A percentile compares a stretch with the other conserved stretches of the same genome.
Conservation (phyloP, 192 early-diverging fungal genomes). For the Gonapodya sp. region DNA sequence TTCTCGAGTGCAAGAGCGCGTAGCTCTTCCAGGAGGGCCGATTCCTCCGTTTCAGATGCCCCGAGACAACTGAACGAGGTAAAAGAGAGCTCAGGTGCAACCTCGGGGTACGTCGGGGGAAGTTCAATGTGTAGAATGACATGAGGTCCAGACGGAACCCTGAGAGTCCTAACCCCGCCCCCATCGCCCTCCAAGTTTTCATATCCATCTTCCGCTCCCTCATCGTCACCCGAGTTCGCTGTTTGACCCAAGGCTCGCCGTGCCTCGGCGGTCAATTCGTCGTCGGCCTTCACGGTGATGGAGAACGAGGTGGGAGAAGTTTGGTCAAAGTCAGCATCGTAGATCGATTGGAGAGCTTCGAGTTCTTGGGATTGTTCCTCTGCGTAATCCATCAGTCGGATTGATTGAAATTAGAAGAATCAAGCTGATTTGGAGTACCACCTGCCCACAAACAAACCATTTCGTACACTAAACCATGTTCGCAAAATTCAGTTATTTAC, state of each 20-base stretch:
- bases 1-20: slow-evolving; percentile 40
- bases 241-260: background rate
- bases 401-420: background rate
- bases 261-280: background rate
- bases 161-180: background rate
- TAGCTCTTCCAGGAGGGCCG: slow-evolving; percentile 14
- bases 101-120: slow-evolving; percentile 13
- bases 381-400: slow-evolving; percentile 54
- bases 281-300: background rate
- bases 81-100: slow-evolving; percentile 15
- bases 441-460: no score
- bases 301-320: slow-evolving; percentile 19
- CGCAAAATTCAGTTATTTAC: no score
- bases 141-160: background rate
- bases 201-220: background rate
- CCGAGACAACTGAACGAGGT: slow-evolving; percentile 11
- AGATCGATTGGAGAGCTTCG: slow-evolving; percentile 72
- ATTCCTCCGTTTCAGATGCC: slow-evolving; percentile 11
- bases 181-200: background rate
- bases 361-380: slow-evolving; percentile 74
- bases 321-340: slow-evolving; percentile 64
- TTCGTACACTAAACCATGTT: no score
- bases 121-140: slow-evolving; percentile 8
- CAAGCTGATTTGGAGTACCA: no score
- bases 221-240: slow-evolving; percentile 11